Conservation (phyloP, 805 yeast genomes). For the Candida sonorensis region DNA sequence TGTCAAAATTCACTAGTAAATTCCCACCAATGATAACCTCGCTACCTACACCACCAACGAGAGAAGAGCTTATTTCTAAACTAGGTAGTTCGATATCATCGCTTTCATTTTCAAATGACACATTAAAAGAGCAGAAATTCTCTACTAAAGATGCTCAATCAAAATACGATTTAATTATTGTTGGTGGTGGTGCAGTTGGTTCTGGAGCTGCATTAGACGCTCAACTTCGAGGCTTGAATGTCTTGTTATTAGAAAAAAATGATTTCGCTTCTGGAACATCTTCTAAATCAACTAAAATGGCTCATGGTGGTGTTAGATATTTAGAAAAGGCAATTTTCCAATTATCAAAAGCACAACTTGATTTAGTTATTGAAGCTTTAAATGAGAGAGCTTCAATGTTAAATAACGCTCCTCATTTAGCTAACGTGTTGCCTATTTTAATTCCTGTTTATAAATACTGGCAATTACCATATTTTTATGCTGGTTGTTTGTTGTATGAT, state of each 20-base stretch:
- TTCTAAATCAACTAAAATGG: constrained; percentile 91
- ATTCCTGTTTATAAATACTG: constrained; percentile 95
- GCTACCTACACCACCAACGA: constrained; percentile 46
- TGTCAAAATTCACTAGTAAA: constrained; percentile 9
- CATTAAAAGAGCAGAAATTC: constrained; percentile 5
- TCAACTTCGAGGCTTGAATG: constrained; percentile 81
- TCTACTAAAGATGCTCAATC: constrained; percentile 30
- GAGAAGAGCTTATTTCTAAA: constrained; percentile 45
- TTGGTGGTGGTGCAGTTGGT: constrained; percentile 98
- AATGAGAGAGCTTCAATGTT: constrained; percentile 82
- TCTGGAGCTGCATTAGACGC: constrained; percentile 93
- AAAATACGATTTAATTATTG: constrained; percentile 72
- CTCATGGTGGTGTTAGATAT: constrained; percentile 96
- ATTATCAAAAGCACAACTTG: constrained; percentile 82
- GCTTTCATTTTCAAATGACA: constrained; percentile 3
- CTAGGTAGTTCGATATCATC: constrained; percentile 26
- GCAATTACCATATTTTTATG: constrained; percentile 92
- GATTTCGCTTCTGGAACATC: constrained; percentile 94
- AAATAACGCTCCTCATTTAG: constrained; percentile 87
- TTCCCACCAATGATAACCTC: constrained; percentile 38
- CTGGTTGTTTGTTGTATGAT: constrained; percentile 88
- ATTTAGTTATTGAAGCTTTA: constrained; percentile 82
- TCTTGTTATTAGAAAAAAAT: constrained; percentile 75
- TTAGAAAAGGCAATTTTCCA: constrained; percentile 93
- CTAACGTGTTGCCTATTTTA: constrained; percentile 82